Percentiles rank a stretch among this genome's conserved stretches.
phyloP scores from a whole-genome alignment of 306 rosid genomes.

The Prunus armeniaca region DNA sequence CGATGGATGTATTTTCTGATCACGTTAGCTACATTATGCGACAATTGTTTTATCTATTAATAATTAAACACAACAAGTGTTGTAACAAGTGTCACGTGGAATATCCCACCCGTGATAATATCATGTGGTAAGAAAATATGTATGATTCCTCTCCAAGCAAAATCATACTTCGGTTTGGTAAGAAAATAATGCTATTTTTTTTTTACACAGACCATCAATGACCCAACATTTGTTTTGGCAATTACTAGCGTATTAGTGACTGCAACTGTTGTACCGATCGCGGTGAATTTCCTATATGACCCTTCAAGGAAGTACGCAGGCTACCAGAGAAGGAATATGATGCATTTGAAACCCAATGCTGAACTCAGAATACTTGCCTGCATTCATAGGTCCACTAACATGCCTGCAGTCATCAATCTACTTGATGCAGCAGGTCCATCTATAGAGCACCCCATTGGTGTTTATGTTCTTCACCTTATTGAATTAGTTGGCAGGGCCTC shows the following conservation, averaged over 20 bases:
- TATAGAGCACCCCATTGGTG: slow-evolving; percentile 20
- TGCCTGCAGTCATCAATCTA: slow-evolving; percentile 28
- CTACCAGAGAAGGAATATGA: slow-evolving; percentile 44
- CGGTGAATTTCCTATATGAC: slow-evolving; percentile 40
- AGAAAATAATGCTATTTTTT: background rate
- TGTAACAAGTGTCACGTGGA: too few species aligned
- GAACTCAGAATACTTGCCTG: slow-evolving; percentile 35
- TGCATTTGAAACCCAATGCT: slow-evolving; percentile 16
- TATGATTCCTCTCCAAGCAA: too few species aligned
- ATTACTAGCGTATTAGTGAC: slow-evolving; percentile 17
- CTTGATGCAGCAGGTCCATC: slow-evolving; percentile 43
- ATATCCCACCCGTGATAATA: too few species aligned
- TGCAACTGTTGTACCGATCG: slow-evolving; percentile 32
- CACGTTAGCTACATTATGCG: background rate
- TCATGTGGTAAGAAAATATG: too few species aligned
- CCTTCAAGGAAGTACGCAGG: slow-evolving; percentile 51
- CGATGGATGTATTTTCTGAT: background rate
- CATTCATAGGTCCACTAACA: slow-evolving; percentile 38
- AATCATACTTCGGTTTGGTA: too few species aligned
- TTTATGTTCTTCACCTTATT: slow-evolving; percentile 48
- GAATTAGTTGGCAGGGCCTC: slow-evolving; percentile 45
- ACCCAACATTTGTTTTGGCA: slow-evolving; percentile 2
- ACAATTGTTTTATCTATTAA: too few species aligned
- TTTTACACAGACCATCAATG: slow-evolving; percentile 25
- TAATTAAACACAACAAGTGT: too few species aligned